Evolutionary conservation across 2,329 filamentous ascomycete species (phyloP).

Genomic region (Beauveria australis): DNA sequence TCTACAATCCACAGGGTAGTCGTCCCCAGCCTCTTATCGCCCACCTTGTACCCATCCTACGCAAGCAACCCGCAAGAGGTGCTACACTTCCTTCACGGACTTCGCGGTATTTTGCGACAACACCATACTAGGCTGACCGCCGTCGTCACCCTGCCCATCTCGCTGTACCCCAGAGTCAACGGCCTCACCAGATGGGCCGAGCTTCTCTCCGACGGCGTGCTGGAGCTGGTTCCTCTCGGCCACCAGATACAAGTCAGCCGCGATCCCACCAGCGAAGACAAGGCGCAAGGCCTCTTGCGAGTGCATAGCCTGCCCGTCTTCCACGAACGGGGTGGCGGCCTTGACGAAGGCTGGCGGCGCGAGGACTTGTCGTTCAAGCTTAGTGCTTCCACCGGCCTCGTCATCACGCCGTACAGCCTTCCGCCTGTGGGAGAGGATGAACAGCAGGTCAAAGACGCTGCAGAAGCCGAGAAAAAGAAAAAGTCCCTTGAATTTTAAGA

Average conservation of each 20-base stretch:
- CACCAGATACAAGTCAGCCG: conserved; percentile 45
- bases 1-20: conserved; percentile 69
- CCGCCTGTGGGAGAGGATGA: conserved; percentile 75
- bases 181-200: conserved; percentile 83
- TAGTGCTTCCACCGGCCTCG: conserved; percentile 69
- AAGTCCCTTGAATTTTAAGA: conserved; percentile 59
- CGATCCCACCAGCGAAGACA: conserved; percentile 52
- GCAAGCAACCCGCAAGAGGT: conserved; percentile 63
- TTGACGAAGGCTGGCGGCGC: conserved; percentile 57
- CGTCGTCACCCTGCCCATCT: conserved; percentile 69
- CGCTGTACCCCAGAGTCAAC: conserved; percentile 66
- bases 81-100: conserved; percentile 70
- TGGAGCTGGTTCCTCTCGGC: conserved; percentile 70
- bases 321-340: conserved; percentile 80
- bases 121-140: conserved; percentile 58
- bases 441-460: conserved; percentile 24
- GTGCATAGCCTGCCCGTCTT: conserved; percentile 77
- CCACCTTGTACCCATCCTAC: conserved; percentile 68
- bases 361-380: conserved; percentile 89
- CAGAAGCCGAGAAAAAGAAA: conserved; percentile 48
- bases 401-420: conserved; percentile 81
- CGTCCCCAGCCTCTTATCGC: conserved; percentile 78
- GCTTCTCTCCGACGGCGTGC: conserved; percentile 71
- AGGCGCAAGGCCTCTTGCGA: conserved; percentile 76
- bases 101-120: conserved; percentile 66